These are phyloP conservation scores for Pythium brachiatum DNA, from an alignment of 352 stramenopile species.

Conservation along the genomic window DNA sequence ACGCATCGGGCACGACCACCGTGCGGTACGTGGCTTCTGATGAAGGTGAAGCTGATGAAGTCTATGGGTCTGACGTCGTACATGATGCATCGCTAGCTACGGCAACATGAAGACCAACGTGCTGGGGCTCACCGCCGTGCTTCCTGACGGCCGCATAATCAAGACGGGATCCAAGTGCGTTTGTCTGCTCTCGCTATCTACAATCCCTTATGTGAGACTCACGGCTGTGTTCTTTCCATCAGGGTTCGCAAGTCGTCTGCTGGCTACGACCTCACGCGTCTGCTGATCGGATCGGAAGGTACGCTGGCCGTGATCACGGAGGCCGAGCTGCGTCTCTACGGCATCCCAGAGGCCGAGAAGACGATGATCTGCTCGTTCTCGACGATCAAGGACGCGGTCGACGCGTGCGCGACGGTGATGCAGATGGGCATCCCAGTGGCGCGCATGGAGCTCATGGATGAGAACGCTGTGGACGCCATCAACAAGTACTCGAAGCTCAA, in stretches of 20 bases:
- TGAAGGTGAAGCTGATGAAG: background rate
- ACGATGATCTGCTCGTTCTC: conserved; percentile 94
- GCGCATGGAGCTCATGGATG: conserved; percentile 88
- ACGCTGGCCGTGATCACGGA: conserved; percentile 96
- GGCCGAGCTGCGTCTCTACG: conserved; percentile 92
- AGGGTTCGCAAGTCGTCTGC: conserved; percentile 94
- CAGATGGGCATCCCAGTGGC: conserved; percentile 88
- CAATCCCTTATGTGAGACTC: background rate
- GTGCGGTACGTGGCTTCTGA: conserved; percentile 42
- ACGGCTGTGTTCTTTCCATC: conserved; percentile 13
- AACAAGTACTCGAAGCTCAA: conserved; percentile 86
- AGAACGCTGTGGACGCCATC: conserved; percentile 71
- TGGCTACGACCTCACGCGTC: conserved; percentile 95
- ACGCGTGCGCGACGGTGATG: conserved; percentile 82
- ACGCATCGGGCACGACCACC: conserved; percentile 89
- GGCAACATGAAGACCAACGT: conserved; percentile 98
- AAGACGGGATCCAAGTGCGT: conserved; percentile 86
- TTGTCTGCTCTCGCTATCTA: background rate
- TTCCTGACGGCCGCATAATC: conserved; percentile 87
- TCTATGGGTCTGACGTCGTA: background rate
- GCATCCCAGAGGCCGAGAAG: conserved; percentile 87
- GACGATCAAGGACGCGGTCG: conserved; percentile 82
- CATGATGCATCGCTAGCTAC: conserved; percentile 46
- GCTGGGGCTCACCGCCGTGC: conserved; percentile 90
- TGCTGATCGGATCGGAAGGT: conserved; percentile 96